Percentiles rank a stretch among this genome's conserved stretches.
Conservation (phyloP, 331 rosid species). For the Telfairia occidentalis region DNA sequence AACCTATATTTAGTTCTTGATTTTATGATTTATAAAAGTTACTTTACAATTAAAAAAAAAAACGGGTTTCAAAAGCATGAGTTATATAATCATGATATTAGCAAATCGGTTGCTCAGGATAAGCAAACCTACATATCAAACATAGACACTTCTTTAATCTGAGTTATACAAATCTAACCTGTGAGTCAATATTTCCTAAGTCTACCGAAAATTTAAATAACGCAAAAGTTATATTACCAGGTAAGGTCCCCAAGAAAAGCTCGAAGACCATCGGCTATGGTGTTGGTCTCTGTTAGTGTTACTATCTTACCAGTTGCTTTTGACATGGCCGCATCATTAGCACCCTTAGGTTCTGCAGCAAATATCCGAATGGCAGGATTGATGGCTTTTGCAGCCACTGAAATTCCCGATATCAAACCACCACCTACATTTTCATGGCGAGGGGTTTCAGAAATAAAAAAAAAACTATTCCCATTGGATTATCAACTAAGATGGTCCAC, state of each 20-base stretch:
- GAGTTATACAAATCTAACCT: background rate
- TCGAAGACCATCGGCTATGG: conserved; percentile 85
- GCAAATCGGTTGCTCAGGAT: background rate
- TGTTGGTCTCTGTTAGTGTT: conserved; percentile 57
- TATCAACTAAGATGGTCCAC: background rate
- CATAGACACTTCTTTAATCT: background rate
- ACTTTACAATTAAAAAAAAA: background rate
- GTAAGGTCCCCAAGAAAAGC: conserved; percentile 75
- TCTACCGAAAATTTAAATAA: background rate
- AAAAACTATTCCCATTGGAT: background rate
- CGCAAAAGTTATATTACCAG: conserved; percentile 35
- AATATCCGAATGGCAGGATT: conserved; percentile 60
- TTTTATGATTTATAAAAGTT: background rate
- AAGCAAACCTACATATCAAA: background rate
- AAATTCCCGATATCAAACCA: conserved; percentile 78
- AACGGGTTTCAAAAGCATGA: background rate
- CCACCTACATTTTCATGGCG: conserved; percentile 48
- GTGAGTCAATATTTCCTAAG: background rate
- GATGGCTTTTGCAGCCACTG: conserved; percentile 86
- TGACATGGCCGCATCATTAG: conserved; percentile 81
- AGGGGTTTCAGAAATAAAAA: background rate
- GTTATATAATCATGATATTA: background rate
- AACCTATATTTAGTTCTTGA: background rate
- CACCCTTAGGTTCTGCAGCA: conserved; percentile 82
- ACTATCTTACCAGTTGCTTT: conserved; percentile 75